These are phyloP conservation scores for Bjerkandera adusta DNA, from an alignment of 1,284 basidiomycete genomes.

Conservation along the genomic window DNA sequence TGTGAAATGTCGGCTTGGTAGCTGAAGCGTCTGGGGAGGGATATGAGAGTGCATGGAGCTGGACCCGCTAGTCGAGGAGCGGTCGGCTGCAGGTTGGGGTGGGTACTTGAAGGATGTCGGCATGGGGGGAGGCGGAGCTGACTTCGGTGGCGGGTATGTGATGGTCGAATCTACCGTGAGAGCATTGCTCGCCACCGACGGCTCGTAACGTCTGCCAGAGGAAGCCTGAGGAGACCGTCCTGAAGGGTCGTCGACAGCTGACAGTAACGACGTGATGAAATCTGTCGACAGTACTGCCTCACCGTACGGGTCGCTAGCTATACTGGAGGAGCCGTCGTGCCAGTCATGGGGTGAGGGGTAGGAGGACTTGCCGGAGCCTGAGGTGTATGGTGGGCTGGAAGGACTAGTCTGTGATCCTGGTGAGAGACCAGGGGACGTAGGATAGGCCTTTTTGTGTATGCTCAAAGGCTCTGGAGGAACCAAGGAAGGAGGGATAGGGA, in stretches of 20 bases:
- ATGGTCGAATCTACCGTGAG: constrained; percentile 16
- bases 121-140: constrained; percentile 8
- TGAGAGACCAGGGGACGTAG: too few species aligned
- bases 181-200: constrained; percentile 21
- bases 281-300: constrained; percentile 56
- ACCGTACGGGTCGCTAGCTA: constrained; percentile 53
- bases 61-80: not conserved
- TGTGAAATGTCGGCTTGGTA: not conserved
- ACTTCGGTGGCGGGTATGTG: constrained; percentile 20
- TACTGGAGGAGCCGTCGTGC: constrained; percentile 60
- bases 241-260: constrained; percentile 1
- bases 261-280: constrained; percentile 57
- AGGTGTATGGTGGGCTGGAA: not conserved
- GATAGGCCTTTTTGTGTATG: too few species aligned
- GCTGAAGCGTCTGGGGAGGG: not conserved
- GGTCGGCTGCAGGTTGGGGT: not conserved
- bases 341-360: constrained; percentile 43
- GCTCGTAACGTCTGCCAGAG: constrained; percentile 28
- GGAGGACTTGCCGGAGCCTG: constrained; percentile 1
- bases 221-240: constrained; percentile 10
- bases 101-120: constrained; percentile 6
- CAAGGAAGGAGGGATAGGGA: constrained; percentile 8
- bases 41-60: not conserved
- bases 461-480: not conserved
- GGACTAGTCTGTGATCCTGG: not conserved